phyloP scores from a whole-genome alignment of 495 filamentous ascomycete species.

The Talaromyces ruber region DNA sequence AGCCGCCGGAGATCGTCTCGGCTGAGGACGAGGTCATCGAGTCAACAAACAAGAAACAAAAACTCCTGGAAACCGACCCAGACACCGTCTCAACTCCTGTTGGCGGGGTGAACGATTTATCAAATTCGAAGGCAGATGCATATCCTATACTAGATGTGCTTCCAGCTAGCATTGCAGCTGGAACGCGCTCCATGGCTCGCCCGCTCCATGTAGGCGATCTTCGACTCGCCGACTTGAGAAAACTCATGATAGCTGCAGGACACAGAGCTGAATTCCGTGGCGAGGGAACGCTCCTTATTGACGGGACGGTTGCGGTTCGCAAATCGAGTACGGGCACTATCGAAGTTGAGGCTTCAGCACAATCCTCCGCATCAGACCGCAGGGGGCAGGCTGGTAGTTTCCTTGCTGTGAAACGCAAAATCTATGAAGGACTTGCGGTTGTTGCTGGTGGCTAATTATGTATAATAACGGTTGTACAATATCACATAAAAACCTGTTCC shows the following conservation, averaged over 20 bases:
- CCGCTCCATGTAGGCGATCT: conserved; percentile 94
- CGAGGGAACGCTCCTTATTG: conserved; percentile 85
- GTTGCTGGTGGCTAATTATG: conserved; percentile 55
- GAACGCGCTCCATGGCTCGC: conserved; percentile 68
- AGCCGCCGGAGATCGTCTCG: conserved; percentile 20
- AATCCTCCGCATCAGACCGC: conserved; percentile 29
- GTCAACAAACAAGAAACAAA: conserved; percentile 55
- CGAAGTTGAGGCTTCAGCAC: conserved; percentile 73
- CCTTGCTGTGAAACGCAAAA: conserved; percentile 67
- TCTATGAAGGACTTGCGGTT: conserved; percentile 77
- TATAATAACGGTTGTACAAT: conserved; percentile 3
- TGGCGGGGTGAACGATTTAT: conserved; percentile 13
- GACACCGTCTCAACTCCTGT: conserved; percentile 16
- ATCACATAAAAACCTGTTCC: not conserved
- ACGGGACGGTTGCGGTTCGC: conserved; percentile 77
- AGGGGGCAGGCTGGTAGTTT: conserved; percentile 48
- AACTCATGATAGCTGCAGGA: conserved; percentile 70
- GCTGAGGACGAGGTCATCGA: conserved; percentile 31
- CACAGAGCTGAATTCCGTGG: conserved; percentile 89
- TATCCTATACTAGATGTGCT: conserved; percentile 69
- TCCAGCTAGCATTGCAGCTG: conserved; percentile 65
- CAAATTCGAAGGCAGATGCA: conserved; percentile 20
- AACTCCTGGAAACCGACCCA: conserved; percentile 37
- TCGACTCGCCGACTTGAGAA: conserved; percentile 77
- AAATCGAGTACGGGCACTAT: conserved; percentile 82